phyloP scores from a whole-genome alignment of 495 filamentous ascomycete species.

The Xanthoparmelia taractica region DNA sequence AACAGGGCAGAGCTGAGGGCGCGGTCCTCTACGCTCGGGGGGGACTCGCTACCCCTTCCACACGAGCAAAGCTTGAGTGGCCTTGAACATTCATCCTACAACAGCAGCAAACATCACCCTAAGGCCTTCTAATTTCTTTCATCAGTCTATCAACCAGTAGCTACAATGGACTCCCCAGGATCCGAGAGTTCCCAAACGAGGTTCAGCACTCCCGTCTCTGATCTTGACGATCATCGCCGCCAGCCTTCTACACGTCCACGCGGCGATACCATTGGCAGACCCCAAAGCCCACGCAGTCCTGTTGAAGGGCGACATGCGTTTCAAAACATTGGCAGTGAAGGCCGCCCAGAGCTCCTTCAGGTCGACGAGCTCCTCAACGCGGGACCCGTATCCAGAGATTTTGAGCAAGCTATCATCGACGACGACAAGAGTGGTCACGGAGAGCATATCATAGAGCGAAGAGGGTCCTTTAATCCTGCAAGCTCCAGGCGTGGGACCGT shows the following conservation, averaged over 20 bases:
- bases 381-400: constrained; percentile 54
- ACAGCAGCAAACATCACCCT: not conserved
- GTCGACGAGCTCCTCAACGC: constrained; percentile 39
- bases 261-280: constrained; percentile 43
- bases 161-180: constrained; percentile 46
- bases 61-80: not conserved
- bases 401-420: constrained; percentile 78
- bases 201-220: constrained; percentile 73
- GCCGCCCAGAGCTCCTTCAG: constrained; percentile 43
- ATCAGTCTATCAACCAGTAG: not conserved
- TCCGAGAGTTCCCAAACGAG: constrained; percentile 53
- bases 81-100: not conserved
- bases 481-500: constrained; percentile 17
- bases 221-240: constrained; percentile 87
- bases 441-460: constrained; percentile 27
- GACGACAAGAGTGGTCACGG: constrained; percentile 55
- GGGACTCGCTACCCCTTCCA: constrained; percentile 2
- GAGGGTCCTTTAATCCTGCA: constrained; percentile 28
- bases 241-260: constrained; percentile 62
- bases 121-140: too few relatives aligned
- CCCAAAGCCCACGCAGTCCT: constrained; percentile 35
- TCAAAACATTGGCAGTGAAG: constrained; percentile 27
- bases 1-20: constrained; percentile 14
- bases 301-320: constrained; percentile 12
- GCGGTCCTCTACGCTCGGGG: constrained; percentile 20